Base-by-base conservation (phyloP, 83 land plant genomes). In the Larix sibirica region DNA sequence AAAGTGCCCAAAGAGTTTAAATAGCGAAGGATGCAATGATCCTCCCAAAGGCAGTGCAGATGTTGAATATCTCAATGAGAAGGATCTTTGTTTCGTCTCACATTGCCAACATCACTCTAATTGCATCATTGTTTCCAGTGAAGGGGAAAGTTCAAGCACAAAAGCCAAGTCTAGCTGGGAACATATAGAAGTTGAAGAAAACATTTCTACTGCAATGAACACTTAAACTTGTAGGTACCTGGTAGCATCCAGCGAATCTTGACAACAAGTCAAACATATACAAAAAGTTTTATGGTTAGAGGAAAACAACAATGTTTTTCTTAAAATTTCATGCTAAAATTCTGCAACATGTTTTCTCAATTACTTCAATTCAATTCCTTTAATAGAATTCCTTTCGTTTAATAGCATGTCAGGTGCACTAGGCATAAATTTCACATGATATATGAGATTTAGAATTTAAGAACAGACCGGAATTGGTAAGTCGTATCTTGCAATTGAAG, bases 81-180 rank as follows among this genome's bases (percentile, higher is more conserved):
- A 68, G 73, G 73, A 42, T 28, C 16, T 73, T 73, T 4, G 54
- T 8, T 42, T 47, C 54, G 21, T 40, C 21, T n/a, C 77, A n/a
- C 56, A 21, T 40, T 73, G 24, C 54, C 56, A 73, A 42, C 24
- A 73, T 42, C 16, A 73, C 26, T 5, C 12, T 42, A 56, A 50
- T 42, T 50, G 44, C 4, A 50, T 20, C 44, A 73, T 3, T 2
- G 42, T 73, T 73, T n/a, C 23, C 14, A 42, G 13, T 73, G 56
- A n/a, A 20, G n/a, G n/a, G 54, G 77, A 73, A 73, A 73, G 56
- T 73, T 73, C 77, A 73, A 73, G 77, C 26, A 44, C 77, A 73
- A 50, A 73, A 33, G 42, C 77, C n/a, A 56, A 73, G 4, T 73
- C 16, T 20, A 73, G 77, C 44, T 73, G 77, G 77, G 26, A 73